Base-by-base conservation (phyloP, 208 protist species). In the Herpetomonas muscarum region DNA sequence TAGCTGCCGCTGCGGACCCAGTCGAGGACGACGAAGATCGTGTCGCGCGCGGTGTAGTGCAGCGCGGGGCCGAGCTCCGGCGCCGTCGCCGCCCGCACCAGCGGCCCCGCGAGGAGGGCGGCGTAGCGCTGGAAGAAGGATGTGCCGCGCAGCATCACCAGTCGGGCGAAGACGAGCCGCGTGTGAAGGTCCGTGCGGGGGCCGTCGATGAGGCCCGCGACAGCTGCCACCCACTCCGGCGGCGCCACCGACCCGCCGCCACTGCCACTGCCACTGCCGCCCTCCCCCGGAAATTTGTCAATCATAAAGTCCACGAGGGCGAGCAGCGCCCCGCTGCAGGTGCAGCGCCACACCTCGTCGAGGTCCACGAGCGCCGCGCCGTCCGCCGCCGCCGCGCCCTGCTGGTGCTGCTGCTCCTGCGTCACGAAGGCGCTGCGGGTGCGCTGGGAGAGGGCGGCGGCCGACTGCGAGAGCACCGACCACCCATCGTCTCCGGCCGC, bases 1-100 rank as follows among this genome's bases (percentile, higher is more conserved):
- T 39, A 47, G 21, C 21, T 28, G 36, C 52, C 62, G 24, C 32
- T 44, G 17, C 55, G 51, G 15, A 44, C 24, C 74, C 83, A 94
- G 3, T 30, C 42, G 22, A 92, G 36, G 30, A 92, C 34, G 13
- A 87, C 19, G 19, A 76, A 32, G 7, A 78, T 41, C 17, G 90
- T 47, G 61, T 97, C 89, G 21, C 87, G 60, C 3, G 81, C 67
- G n/a, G 94, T 70, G 57, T 94, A 96, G 56, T 94, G 79, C 19
- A 97, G 63, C 31, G 44, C 15, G 0, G 10, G 19, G 12, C 85
- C 88, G 36, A 79, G 37, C 1, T 19, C 15, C 21, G 42, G 32
- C 10, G 54, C 58, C 1, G 75, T 48, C 1, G 72, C 59, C 24
- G 85, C 50, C 9, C 59, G 28, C 5, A 92, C 56, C 13, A 96